Conservation (phyloP, 163 green algal genomes). For the Chlorella variabilis region DNA sequence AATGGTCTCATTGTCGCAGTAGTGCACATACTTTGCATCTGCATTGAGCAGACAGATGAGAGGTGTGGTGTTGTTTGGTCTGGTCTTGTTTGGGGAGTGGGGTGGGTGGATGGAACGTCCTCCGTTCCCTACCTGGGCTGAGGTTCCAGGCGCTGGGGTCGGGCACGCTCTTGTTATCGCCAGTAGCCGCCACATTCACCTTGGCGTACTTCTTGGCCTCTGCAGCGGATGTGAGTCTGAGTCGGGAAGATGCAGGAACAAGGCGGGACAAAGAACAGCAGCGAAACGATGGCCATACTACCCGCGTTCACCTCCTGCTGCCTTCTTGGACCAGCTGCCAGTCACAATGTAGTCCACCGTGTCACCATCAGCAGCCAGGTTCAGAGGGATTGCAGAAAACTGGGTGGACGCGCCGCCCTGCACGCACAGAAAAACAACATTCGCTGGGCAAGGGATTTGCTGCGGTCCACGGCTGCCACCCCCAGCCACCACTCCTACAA, state of each 20-base stretch:
- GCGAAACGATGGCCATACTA: neutral
- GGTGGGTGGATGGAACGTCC: no score
- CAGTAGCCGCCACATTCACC: conserved; percentile 90
- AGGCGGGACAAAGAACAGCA: neutral
- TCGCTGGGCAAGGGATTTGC: neutral
- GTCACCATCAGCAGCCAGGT: conserved; percentile 83
- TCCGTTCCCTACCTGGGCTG: conserved; percentile 60
- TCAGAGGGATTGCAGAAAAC: conserved; percentile 95
- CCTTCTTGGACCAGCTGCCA: conserved; percentile 96
- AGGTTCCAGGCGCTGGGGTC: conserved; percentile 84
- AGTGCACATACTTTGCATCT: conserved; percentile 84
- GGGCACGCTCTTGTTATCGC: conserved; percentile 88
- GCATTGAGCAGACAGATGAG: no score
- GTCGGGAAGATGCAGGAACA: no score
- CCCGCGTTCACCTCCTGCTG: conserved; percentile 62
- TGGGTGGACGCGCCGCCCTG: conserved; percentile 94
- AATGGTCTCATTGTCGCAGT: conserved; percentile 99
- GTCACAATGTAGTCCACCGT: conserved; percentile 93
- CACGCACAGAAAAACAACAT: neutral
- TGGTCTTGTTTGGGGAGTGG: no score
- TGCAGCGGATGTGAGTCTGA: neutral
- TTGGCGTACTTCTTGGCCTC: conserved; percentile 65
- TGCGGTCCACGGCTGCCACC: no score
- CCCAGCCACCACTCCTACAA: no score
- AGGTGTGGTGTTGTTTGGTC: no score